A percentile compares a stretch with the other conserved stretches of the same genome.
phyloP scores from a whole-genome alignment of 176 grass and related monocot species.

The Dactylis glomerata region DNA sequence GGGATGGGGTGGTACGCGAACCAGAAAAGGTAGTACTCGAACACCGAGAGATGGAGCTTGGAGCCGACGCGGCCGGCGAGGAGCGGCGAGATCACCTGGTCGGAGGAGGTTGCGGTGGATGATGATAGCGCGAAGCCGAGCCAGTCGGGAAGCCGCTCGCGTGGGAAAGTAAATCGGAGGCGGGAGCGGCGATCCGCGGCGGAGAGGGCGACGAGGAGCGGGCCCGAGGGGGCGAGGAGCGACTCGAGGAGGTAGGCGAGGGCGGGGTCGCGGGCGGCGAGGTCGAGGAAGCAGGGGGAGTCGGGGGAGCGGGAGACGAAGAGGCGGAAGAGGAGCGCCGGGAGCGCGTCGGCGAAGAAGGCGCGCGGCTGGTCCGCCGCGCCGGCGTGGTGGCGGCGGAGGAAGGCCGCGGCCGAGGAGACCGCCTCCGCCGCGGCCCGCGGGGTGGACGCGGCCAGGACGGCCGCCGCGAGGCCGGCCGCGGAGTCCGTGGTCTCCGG shows the following conservation, averaged over 20 bases:
- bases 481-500: slow-evolving; percentile 35
- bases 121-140: slow-evolving; percentile 48
- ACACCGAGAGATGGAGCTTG: slow-evolving; percentile 69
- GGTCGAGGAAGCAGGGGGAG: slow-evolving; percentile 64
- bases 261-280: slow-evolving; percentile 31
- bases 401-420: slow-evolving; percentile 41
- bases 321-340: slow-evolving; percentile 59
- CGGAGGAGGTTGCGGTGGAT: background rate
- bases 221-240: slow-evolving; percentile 56
- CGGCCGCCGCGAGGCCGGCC: slow-evolving; percentile 33
- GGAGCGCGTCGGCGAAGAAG: slow-evolving; percentile 76
- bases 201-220: slow-evolving; percentile 62
- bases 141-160: slow-evolving; percentile 83
- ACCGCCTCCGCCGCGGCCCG: slow-evolving; percentile 37
- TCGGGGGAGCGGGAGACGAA: slow-evolving; percentile 31
- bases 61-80: slow-evolving; percentile 48
- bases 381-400: slow-evolving; percentile 60
- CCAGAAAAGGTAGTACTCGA: slow-evolving; percentile 97
- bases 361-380: slow-evolving; percentile 48
- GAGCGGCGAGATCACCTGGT: slow-evolving; percentile 49
- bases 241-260: slow-evolving; percentile 42
- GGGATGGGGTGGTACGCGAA: slow-evolving; percentile 87
- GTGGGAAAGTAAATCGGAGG: slow-evolving; percentile 70
- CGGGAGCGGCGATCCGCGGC: slow-evolving; percentile 57
- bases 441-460: slow-evolving; percentile 37